phyloP scores from a whole-genome alignment of 441 rosid species.

The Aquilaria agallochum region DNA sequence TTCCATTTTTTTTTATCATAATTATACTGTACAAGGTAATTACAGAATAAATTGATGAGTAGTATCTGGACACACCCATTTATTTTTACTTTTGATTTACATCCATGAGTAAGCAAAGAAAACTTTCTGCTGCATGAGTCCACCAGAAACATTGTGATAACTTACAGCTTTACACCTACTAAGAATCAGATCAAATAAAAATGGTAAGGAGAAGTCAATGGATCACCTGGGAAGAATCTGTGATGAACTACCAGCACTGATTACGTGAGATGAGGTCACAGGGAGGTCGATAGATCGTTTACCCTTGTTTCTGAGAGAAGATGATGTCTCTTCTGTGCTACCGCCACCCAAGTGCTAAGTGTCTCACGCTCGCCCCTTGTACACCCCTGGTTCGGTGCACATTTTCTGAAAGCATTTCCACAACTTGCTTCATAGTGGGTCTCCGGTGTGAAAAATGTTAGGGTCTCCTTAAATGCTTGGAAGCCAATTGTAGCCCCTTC shows the following conservation, averaged over 20 bases:
- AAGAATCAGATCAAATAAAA: not conserved
- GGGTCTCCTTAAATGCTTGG: constrained; percentile 7
- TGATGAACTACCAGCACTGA: constrained; percentile 28
- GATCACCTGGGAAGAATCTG: constrained; percentile 71
- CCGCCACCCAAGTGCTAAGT: constrained; percentile 9
- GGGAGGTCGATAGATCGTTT: constrained; percentile 30
- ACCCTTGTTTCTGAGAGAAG: constrained; percentile 46
- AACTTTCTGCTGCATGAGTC: no score
- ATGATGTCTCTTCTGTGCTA: constrained; percentile 37
- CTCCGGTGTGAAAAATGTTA: constrained; percentile 42
- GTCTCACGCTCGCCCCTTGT: constrained; percentile 12
- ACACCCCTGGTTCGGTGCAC: constrained; percentile 73
- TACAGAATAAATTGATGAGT: no score
- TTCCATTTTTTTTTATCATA: no score
- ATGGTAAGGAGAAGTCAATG: not conserved
- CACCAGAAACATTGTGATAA: no score
- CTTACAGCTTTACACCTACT: no score
- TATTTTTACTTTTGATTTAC: no score
- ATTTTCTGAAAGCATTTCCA: constrained; percentile 79
- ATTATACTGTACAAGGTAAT: no score
- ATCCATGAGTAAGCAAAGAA: no score
- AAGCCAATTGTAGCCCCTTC: not conserved
- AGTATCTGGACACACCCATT: no score
- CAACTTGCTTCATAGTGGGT: constrained; percentile 83
- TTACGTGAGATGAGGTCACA: constrained; percentile 19